phyloP scores from a whole-genome alignment of 163 green algal genomes.

The Scenedesmus sp. region DNA sequence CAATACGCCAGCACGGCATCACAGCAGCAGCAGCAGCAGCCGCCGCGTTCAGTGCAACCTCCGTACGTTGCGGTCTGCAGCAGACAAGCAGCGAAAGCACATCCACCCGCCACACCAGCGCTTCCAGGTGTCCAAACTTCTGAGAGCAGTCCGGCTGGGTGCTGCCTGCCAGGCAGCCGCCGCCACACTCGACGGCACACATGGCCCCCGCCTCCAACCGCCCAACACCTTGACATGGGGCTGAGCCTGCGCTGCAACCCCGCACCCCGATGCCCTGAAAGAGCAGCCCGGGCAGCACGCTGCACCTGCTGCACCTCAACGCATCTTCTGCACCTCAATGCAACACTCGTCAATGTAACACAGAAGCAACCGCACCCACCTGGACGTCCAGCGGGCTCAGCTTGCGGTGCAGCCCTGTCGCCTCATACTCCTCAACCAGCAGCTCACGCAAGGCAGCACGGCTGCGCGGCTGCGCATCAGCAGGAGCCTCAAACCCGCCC shows the following conservation, averaged over 20 bases:
- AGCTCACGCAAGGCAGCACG: slow-evolving; percentile 62
- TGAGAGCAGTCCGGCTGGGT: too few species aligned
- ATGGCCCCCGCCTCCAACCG: background rate
- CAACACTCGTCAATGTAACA: background rate
- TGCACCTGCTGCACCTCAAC: slow-evolving; percentile 63
- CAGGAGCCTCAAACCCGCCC: background rate
- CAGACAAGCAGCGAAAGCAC: too few species aligned
- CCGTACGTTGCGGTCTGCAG: too few species aligned
- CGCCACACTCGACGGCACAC: background rate
- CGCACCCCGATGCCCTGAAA: slow-evolving; percentile 67
- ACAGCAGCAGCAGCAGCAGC: too few species aligned
- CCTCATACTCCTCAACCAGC: slow-evolving; percentile 75
- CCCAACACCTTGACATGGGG: background rate
- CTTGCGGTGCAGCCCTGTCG: slow-evolving; percentile 66
- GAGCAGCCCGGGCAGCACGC: slow-evolving; percentile 61
- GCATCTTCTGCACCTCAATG: slow-evolving; percentile 67
- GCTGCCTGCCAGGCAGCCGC: too few species aligned
- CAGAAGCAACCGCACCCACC: slow-evolving; percentile 24
- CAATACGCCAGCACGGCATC: too few species aligned
- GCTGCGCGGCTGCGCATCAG: background rate
- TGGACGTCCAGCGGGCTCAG: slow-evolving; percentile 74
- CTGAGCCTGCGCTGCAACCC: slow-evolving; percentile 69
- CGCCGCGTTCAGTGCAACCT: too few species aligned
- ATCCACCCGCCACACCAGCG: too few species aligned
- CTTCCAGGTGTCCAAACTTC: too few species aligned